Evolutionary conservation across 2,329 filamentous ascomycete genomes (phyloP).

Genomic region (Parasarocladium wereldwijsianum): DNA sequence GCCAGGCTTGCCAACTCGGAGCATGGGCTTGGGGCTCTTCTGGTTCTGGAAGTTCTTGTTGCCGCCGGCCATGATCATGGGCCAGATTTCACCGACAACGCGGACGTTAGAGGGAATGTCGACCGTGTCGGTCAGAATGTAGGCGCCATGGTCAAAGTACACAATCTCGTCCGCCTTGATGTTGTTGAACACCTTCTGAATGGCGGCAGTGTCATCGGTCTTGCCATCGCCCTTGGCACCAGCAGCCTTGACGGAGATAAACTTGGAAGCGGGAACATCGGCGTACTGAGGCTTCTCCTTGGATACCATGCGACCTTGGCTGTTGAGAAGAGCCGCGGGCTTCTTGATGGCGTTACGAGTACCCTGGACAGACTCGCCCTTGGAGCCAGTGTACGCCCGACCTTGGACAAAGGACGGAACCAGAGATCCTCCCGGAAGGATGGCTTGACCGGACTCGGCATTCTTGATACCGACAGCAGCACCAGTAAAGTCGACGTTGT

Average conservation of each 20-base stretch:
- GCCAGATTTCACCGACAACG: conserved; percentile 58
- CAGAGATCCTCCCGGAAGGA: conserved; percentile 45
- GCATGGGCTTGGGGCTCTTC: conserved; percentile 46
- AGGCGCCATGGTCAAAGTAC: conserved; percentile 15
- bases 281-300: conserved; percentile 84
- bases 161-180: conserved; percentile 34
- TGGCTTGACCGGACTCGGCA: conserved; percentile 34
- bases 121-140: conserved; percentile 15
- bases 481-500: conserved; percentile 76
- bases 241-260: conserved; percentile 68
- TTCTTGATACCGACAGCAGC: conserved; percentile 52
- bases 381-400: conserved; percentile 45
- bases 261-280: conserved; percentile 45
- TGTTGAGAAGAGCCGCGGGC: conserved; percentile 49
- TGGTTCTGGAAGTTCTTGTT: conserved; percentile 43
- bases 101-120: conserved; percentile 45
- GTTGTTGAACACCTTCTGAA: conserved; percentile 64
- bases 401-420: conserved; percentile 63
- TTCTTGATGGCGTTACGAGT: conserved; percentile 39
- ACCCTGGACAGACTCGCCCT: conserved; percentile 43
- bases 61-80: conserved; percentile 44
- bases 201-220: conserved; percentile 74
- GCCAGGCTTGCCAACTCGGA: conserved; percentile 48
- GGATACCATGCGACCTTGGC: conserved; percentile 57
- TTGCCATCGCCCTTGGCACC: conserved; percentile 79